Conservation (phyloP, 108 stramenopile genomes). For the Hondaea fermentalgiana region DNA sequence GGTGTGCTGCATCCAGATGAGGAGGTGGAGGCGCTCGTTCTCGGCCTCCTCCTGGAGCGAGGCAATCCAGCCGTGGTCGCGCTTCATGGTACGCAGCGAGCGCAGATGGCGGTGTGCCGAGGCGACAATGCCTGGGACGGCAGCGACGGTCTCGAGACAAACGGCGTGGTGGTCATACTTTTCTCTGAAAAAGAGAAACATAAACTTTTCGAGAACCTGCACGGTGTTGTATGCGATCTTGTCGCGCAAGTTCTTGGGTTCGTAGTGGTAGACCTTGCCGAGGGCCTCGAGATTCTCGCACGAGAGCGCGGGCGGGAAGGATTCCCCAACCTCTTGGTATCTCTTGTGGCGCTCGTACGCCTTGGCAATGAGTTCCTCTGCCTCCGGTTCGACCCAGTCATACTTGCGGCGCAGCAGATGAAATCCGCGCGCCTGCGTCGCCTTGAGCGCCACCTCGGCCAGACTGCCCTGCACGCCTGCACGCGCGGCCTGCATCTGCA, state of each 20-base stretch:
- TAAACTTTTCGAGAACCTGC: slow-evolving; percentile 39
- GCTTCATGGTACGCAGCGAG: slow-evolving; percentile 74
- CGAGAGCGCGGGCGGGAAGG: background rate
- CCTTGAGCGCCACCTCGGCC: background rate
- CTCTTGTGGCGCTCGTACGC: background rate
- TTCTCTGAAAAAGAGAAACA: slow-evolving; percentile 25
- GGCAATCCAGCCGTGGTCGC: slow-evolving; percentile 81
- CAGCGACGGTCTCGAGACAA: slow-evolving; percentile 75
- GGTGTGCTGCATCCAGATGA: slow-evolving; percentile 75
- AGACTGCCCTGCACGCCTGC: background rate
- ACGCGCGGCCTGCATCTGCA: too few species aligned
- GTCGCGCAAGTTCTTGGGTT: background rate
- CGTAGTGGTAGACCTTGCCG: background rate
- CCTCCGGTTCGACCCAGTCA: background rate
- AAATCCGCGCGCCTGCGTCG: background rate
- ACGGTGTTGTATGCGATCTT: background rate
- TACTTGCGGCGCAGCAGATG: background rate
- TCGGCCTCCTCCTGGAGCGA: slow-evolving; percentile 93
- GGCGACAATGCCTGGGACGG: slow-evolving; percentile 72
- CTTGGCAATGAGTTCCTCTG: background rate
- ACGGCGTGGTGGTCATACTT: slow-evolving; percentile 55
- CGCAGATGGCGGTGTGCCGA: slow-evolving; percentile 78
- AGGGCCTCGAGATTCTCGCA: background rate
- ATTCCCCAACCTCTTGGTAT: background rate
- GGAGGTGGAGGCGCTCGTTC: slow-evolving; percentile 93